A percentile compares a stretch with the other conserved stretches of the same genome.
Evolutionary conservation across 805 yeast genomes (phyloP).

Genomic region (Metschnikowia hibisci): DNA sequence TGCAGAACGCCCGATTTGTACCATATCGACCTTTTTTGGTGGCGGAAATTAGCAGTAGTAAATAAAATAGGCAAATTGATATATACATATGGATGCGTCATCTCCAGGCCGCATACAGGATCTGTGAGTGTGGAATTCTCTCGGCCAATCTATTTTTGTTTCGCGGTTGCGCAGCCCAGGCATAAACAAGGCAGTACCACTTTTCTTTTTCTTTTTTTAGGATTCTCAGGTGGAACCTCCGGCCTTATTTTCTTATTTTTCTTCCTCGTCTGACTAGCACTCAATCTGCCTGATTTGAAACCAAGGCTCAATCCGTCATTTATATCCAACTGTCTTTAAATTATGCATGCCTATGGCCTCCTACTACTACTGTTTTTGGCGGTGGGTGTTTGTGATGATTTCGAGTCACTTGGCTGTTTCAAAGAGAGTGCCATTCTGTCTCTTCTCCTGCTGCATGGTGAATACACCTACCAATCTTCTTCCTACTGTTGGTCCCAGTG

Average conservation of each 20-base stretch:
- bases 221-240: background rate
- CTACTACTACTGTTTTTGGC: slow-evolving; percentile 12
- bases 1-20: too few species aligned
- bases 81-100: background rate
- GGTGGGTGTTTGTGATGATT: slow-evolving; percentile 9
- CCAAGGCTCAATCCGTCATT: too few species aligned
- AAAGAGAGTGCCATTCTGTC: slow-evolving; percentile 16
- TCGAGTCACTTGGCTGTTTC: slow-evolving; percentile 15
- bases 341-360: background rate
- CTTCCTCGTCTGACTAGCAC: background rate
- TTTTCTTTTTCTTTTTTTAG: slow-evolving; percentile 3
- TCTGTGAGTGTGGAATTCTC: background rate
- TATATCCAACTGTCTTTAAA: background rate
- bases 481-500: slow-evolving; percentile 55
- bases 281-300: too few species aligned
- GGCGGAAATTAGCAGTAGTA: too few species aligned
- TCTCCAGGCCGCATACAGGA: background rate
- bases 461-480: slow-evolving; percentile 56
- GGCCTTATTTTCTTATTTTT: background rate
- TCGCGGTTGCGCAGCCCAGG: slow-evolving; percentile 5
- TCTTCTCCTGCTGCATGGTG: slow-evolving; percentile 39
- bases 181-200: slow-evolving; percentile 4
- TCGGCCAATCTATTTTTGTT: slow-evolving; percentile 2
- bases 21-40: background rate
- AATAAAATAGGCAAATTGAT: too few species aligned